phyloP scores from a whole-genome alignment of 1,284 basidiomycete genomes.

The Mycosarcoma maydis region DNA sequence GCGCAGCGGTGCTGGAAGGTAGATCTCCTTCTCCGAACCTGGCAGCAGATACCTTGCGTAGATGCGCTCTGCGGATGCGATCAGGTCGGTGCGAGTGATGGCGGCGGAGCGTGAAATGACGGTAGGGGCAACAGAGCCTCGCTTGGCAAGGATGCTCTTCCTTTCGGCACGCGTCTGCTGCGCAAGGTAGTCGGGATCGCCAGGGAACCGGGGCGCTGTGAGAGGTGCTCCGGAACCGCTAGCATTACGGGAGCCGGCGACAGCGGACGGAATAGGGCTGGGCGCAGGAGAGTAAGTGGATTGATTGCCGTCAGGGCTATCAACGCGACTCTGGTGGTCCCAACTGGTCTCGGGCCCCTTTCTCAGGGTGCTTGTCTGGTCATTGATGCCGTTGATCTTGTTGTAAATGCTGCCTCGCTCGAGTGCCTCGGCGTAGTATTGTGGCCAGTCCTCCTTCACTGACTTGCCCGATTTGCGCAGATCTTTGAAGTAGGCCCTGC shows the following conservation, averaged over 20 bases:
- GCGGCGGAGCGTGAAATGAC: slow-evolving; percentile 85
- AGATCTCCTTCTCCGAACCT: slow-evolving; percentile 81
- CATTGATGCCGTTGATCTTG: slow-evolving; percentile 79
- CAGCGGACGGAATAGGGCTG: slow-evolving; percentile 16
- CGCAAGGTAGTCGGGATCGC: slow-evolving; percentile 60
- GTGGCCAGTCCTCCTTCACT: slow-evolving; percentile 95
- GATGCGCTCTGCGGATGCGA: slow-evolving; percentile 92
- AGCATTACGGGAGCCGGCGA: slow-evolving; percentile 2
- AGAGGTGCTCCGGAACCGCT: slow-evolving; percentile 10
- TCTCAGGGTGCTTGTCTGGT: slow-evolving; percentile 24
- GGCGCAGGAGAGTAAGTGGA: slow-evolving; percentile 31
- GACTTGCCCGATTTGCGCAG: slow-evolving; percentile 89
- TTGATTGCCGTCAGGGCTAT: slow-evolving; percentile 38
- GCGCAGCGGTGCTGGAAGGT: slow-evolving; percentile 74
- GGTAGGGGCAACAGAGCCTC: slow-evolving; percentile 57
- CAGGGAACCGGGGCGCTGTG: slow-evolving; percentile 55
- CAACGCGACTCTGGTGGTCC: slow-evolving; percentile 37
- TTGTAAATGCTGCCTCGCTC: slow-evolving; percentile 88
- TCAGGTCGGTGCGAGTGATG: slow-evolving; percentile 86
- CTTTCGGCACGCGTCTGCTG: slow-evolving; percentile 50
- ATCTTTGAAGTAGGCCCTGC: slow-evolving; percentile 98
- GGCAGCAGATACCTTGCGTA: slow-evolving; percentile 86
- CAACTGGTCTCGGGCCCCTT: slow-evolving; percentile 27
- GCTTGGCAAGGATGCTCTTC: slow-evolving; percentile 55
- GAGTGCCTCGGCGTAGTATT: slow-evolving; percentile 78